A percentile compares a stretch with the other conserved stretches of the same genome.
These are phyloP conservation scores for Ceratocystis eucalypticola DNA, from an alignment of 2,329 filamentous ascomycete genomes.

Conservation along the genomic window DNA sequence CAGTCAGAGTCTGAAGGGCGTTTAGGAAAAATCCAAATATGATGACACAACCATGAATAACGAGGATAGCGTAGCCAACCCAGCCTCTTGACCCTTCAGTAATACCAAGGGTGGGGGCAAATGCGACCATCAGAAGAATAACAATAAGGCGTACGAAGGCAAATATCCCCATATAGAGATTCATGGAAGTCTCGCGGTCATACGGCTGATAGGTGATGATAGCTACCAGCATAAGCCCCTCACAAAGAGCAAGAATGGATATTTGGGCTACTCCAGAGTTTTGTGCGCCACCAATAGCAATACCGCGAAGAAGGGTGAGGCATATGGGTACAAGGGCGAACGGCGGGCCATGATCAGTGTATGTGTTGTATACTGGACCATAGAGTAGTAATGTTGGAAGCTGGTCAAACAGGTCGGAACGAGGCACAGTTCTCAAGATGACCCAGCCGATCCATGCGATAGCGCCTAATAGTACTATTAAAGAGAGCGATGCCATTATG, in stretches of 20 bases:
- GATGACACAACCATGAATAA: conserved; percentile 73
- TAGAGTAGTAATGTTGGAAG: conserved; percentile 79
- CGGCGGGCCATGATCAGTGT: conserved; percentile 79
- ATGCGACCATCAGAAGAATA: conserved; percentile 64
- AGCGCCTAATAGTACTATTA: conserved; percentile 60
- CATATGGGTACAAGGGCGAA: conserved; percentile 81
- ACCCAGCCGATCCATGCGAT: conserved; percentile 67
- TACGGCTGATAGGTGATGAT: conserved; percentile 85
- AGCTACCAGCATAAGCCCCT: conserved; percentile 78
- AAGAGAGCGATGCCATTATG: conserved; percentile 58
- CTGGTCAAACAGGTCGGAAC: conserved; percentile 84
- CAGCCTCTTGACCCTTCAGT: conserved; percentile 72
- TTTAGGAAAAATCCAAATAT: conserved; percentile 90
- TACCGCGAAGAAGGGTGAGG: conserved; percentile 70
- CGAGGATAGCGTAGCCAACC: conserved; percentile 84
- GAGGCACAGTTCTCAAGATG: conserved; percentile 67
- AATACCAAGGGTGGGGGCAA: conserved; percentile 70
- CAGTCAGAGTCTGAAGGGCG: conserved; percentile 76
- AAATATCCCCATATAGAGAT: conserved; percentile 83
- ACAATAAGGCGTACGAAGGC: conserved; percentile 62
- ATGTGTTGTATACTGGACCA: conserved; percentile 93
- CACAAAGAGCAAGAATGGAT: conserved; percentile 81
- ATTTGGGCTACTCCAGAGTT: conserved; percentile 87
- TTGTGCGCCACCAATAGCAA: conserved; percentile 86
- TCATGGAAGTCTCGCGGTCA: conserved; percentile 88